Evolutionary conservation across 768 basidiomycete genomes (phyloP).

Genomic region (Serendipita sp.): DNA sequence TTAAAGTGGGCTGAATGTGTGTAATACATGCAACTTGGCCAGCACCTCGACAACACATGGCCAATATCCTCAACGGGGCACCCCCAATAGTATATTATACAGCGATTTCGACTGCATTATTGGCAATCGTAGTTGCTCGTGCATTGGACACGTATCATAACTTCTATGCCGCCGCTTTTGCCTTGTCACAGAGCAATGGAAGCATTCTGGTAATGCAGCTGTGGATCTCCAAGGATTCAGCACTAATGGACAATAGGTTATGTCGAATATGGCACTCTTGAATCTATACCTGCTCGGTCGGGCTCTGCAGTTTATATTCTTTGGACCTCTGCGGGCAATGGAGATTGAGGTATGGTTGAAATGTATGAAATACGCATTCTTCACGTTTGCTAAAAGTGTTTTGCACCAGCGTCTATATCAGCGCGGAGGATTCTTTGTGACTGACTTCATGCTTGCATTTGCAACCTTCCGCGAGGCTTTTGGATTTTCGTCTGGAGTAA

Average conservation of each 20-base stretch:
- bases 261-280: slow-evolving; percentile 82
- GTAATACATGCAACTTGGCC: slow-evolving; percentile 3
- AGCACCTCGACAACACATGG: slow-evolving; percentile 3
- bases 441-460: slow-evolving; percentile 88
- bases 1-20: not conserved
- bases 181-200: slow-evolving; percentile 84
- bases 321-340: slow-evolving; percentile 69
- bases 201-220: slow-evolving; percentile 59
- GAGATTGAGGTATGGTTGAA: slow-evolving; percentile 67
- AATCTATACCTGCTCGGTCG: slow-evolving; percentile 62
- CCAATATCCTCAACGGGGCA: not conserved
- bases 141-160: slow-evolving; percentile 27
- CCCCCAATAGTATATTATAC: slow-evolving; percentile 4
- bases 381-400: not conserved
- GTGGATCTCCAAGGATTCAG: not conserved
- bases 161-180: slow-evolving; percentile 88
- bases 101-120: not conserved
- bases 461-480: slow-evolving; percentile 97
- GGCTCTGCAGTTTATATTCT: slow-evolving; percentile 73
- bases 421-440: slow-evolving; percentile 92
- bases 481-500: slow-evolving; percentile 77
- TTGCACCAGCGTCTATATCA: slow-evolving; percentile 77
- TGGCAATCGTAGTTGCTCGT: slow-evolving; percentile 4
- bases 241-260: slow-evolving; percentile 35
- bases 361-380: not conserved